A percentile compares a stretch with the other conserved stretches of the same genome.
phyloP scores from a whole-genome alignment of 2,329 filamentous ascomycete species.

The Hypoxylon sp. region DNA sequence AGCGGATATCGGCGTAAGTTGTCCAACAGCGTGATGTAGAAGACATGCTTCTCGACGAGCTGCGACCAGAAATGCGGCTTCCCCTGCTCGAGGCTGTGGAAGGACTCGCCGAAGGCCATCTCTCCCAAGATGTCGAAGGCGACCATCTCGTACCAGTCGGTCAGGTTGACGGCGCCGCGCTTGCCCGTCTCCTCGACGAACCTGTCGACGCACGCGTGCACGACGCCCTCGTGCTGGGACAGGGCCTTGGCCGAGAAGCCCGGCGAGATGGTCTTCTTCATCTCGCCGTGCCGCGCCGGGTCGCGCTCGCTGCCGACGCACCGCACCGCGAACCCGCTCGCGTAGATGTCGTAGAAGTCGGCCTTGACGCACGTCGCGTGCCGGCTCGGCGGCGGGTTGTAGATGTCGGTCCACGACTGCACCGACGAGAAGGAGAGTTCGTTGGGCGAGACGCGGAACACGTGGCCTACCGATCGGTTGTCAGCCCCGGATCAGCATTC shows the following conservation, averaged over 20 bases:
- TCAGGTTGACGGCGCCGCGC: slow-evolving; percentile 23
- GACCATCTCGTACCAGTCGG: slow-evolving; percentile 27
- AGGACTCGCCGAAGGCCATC: slow-evolving; percentile 32
- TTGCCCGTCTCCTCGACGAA: slow-evolving; percentile 24
- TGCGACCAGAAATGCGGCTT: slow-evolving; percentile 30
- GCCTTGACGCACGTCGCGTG: slow-evolving; percentile 21
- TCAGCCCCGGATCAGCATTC: background rate
- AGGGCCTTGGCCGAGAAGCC: slow-evolving; percentile 27
- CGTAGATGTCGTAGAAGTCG: slow-evolving; percentile 34
- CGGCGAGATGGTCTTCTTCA: slow-evolving; percentile 25
- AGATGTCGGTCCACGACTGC: slow-evolving; percentile 30
- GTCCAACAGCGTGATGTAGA: slow-evolving; percentile 24
- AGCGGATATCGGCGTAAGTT: slow-evolving; percentile 24
- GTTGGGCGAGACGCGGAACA: slow-evolving; percentile 33
- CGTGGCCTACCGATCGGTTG: slow-evolving; percentile 15
- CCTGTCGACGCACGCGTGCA: slow-evolving; percentile 17
- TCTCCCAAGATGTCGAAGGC: slow-evolving; percentile 31
- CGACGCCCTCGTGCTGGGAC: slow-evolving; percentile 16
- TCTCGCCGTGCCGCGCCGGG: slow-evolving; percentile 15
- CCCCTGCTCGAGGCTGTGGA: slow-evolving; percentile 2
- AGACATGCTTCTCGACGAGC: slow-evolving; percentile 17
- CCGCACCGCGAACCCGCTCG: slow-evolving; percentile 21
- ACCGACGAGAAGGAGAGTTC: slow-evolving; percentile 28
- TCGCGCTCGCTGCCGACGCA: slow-evolving; percentile 32
- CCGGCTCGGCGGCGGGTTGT: slow-evolving; percentile 19